Percentiles rank a stretch among this genome's conserved stretches.
These are phyloP conservation scores for Pestalotiopsis sp. DNA, from an alignment of 2,329 filamentous ascomycete species.

Conservation along the genomic window DNA sequence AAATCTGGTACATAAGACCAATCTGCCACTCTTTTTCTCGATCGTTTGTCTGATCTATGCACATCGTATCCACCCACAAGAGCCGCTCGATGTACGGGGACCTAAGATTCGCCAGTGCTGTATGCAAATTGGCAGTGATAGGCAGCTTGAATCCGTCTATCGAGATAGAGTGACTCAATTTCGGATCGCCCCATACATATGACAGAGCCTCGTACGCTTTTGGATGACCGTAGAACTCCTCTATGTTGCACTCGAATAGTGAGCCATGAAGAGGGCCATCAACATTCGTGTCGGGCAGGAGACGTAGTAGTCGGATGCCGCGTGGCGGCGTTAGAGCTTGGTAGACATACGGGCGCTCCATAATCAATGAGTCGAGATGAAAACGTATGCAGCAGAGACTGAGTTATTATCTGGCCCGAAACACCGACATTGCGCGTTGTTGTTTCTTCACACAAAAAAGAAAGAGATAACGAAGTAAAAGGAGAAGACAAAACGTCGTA, in stretches of 20 bases:
- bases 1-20: constrained; percentile 23
- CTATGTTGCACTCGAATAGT: not conserved
- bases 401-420: no score
- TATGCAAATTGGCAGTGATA: not conserved
- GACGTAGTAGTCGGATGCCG: not conserved
- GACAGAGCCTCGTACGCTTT: not conserved
- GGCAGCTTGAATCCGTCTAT: not conserved
- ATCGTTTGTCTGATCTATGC: constrained; percentile 24
- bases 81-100: not conserved
- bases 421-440: no score
- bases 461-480: no score
- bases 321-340: not conserved
- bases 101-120: not conserved
- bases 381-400: no score
- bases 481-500: no score
- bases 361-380: not conserved
- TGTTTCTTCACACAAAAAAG: no score
- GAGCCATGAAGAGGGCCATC: not conserved
- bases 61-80: constrained; percentile 23
- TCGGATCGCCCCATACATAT: not conserved
- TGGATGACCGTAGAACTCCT: not conserved
- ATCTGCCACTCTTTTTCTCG: constrained; percentile 21
- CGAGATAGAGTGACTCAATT: not conserved
- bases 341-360: not conserved
- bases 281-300: not conserved